These are phyloP conservation scores for Extremus antarcticus DNA, from an alignment of 495 filamentous ascomycete genomes.

Conservation along the genomic window DNA sequence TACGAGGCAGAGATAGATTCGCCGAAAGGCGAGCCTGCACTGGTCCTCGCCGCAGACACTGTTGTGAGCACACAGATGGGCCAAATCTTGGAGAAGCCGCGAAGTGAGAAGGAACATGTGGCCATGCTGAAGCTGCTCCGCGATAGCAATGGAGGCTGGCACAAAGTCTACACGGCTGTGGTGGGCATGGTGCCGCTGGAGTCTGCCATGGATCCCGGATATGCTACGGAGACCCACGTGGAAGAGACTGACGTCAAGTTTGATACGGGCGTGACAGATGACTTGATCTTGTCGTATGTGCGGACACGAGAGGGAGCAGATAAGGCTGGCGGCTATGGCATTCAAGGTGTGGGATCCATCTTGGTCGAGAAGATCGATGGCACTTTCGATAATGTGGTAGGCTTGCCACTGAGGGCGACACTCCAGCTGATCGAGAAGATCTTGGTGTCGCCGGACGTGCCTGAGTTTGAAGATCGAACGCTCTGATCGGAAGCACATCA, in stretches of 20 bases:
- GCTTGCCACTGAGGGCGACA: conserved; percentile 74
- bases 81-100: conserved; percentile 79
- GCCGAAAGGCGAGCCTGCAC: conserved; percentile 56
- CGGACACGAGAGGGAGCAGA: conserved; percentile 83
- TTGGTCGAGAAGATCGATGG: conserved; percentile 83
- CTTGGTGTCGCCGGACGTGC: conserved; percentile 46
- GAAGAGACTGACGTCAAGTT: conserved; percentile 85
- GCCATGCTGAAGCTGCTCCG: conserved; percentile 70
- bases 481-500: too few species aligned
- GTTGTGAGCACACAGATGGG: conserved; percentile 70
- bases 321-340: conserved; percentile 92
- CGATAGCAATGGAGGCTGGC: conserved; percentile 45
- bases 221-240: conserved; percentile 65
- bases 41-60: conserved; percentile 88
- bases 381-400: conserved; percentile 87
- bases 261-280: conserved; percentile 62
- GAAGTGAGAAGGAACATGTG: conserved; percentile 66
- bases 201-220: conserved; percentile 68
- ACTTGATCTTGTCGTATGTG: conserved; percentile 78
- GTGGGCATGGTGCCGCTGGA: conserved; percentile 68
- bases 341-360: conserved; percentile 79
- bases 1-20: conserved; percentile 59
- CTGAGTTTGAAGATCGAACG: conserved; percentile 15
- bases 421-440: conserved; percentile 79
- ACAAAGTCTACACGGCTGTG: conserved; percentile 77